Conservation (phyloP, 768 basidiomycete species). For the Leccinum arenicola region DNA sequence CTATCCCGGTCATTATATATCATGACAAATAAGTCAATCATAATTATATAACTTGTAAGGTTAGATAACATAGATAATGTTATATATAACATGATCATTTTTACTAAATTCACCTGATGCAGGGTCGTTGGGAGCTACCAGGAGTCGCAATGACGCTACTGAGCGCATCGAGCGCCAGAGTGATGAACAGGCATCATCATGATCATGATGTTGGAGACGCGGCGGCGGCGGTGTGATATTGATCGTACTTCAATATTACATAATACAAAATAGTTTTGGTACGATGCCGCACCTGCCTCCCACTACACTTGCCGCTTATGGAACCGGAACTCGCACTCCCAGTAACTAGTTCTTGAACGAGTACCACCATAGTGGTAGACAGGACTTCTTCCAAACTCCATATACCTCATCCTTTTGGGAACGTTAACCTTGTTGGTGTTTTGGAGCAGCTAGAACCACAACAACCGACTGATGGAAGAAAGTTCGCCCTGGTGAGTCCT, state of each 20-base stretch:
- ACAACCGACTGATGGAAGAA: slow-evolving; percentile 52
- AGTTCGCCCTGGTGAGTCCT: slow-evolving; percentile 59
- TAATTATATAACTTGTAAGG: no score
- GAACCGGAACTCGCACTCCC: slow-evolving; percentile 7
- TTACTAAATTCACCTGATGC: no score
- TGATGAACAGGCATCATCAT: slow-evolving; percentile 3
- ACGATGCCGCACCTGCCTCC: no score
- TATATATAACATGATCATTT: no score
- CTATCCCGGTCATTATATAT: no score
- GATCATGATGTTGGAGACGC: slow-evolving; percentile 8
- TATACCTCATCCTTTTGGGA: slow-evolving; percentile 49
- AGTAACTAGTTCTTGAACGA: neutral
- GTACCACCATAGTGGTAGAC: slow-evolving; percentile 17
- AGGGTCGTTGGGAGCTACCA: slow-evolving; percentile 58
- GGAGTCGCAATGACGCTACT: slow-evolving; percentile 16
- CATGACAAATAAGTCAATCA: no score
- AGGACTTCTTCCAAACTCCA: slow-evolving; percentile 46
- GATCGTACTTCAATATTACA: neutral
- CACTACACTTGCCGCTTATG: slow-evolving; percentile 27
- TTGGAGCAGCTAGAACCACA: slow-evolving; percentile 59
- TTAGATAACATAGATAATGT: no score
- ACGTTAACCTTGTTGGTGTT: slow-evolving; percentile 51
- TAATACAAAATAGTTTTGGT: no score
- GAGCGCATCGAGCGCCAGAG: slow-evolving; percentile 3
- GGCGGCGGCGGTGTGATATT: neutral